Conservation (phyloP, 371 early-diverging fungal species). For the Zychaea mexicana region DNA sequence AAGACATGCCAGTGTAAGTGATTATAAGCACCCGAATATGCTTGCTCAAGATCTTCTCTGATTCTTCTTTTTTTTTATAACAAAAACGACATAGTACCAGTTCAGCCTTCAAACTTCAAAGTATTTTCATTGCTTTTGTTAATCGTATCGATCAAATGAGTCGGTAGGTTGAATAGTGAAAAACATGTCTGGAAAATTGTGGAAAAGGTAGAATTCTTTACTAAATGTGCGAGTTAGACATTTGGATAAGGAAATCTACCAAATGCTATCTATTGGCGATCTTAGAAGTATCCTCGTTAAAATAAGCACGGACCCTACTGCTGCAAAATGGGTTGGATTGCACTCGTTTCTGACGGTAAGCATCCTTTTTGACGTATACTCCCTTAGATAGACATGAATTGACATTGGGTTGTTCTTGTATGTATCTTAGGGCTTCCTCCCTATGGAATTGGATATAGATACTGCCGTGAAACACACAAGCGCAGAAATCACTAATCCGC, state of each 20-base stretch:
- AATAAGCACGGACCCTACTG: neutral
- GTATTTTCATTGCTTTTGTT: constrained; percentile 36
- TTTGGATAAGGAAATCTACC: constrained; percentile 1
- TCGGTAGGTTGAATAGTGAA: constrained; percentile 13
- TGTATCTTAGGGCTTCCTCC: constrained; percentile 31
- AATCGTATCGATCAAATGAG: constrained; percentile 33
- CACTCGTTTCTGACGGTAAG: constrained; percentile 40
- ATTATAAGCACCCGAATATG: neutral
- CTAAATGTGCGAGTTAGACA: neutral
- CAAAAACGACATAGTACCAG: neutral
- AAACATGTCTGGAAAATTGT: neutral
- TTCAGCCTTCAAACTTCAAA: constrained; percentile 13
- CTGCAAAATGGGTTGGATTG: constrained; percentile 25
- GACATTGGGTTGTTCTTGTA: too few species aligned
- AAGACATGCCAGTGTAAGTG: constrained; percentile 46
- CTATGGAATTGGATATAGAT: constrained; percentile 33
- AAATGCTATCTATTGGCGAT: neutral
- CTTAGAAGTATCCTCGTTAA: constrained; percentile 2
- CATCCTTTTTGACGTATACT: too few species aligned
- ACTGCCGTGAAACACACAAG: constrained; percentile 36
- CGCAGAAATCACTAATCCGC: constrained; percentile 38
- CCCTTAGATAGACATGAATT: neutral
- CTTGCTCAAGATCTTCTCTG: too few species aligned
- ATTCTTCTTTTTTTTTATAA: neutral
- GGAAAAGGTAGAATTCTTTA: too few species aligned